These are phyloP conservation scores for Yamadazyma trypodendri DNA, from an alignment of 1,139 yeast species.

Conservation along the genomic window DNA sequence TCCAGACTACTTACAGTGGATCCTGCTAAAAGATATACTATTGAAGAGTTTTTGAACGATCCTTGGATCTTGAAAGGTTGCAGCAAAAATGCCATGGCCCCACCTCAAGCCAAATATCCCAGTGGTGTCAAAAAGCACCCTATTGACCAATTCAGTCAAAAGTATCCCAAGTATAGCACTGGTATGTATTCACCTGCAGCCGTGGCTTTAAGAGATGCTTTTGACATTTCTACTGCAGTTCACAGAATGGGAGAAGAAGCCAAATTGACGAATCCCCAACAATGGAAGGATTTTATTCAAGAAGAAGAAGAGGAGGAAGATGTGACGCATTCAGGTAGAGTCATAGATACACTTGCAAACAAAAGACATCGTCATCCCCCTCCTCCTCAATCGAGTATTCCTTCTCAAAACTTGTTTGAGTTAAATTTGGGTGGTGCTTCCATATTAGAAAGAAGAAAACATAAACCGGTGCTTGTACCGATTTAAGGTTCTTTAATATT, in stretches of 20 bases:
- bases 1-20: conserved; percentile 75
- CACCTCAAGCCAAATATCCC: conserved; percentile 7
- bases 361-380: conserved; percentile 18
- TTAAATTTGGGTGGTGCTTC: conserved; percentile 78
- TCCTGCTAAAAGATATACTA: conserved; percentile 72
- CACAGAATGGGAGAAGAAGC: conserved; percentile 91
- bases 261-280: conserved; percentile 37
- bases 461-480: conserved; percentile 17
- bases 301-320: conserved; percentile 41
- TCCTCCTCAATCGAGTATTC: conserved; percentile 13
- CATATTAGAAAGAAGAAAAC: conserved; percentile 70
- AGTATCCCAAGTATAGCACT: conserved; percentile 22
- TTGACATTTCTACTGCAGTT: conserved; percentile 91
- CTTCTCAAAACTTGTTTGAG: conserved; percentile 46
- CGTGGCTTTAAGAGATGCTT: conserved; percentile 89
- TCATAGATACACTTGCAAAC: conserved; percentile 19
- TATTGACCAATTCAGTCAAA: conserved; percentile 22
- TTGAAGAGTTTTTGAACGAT: conserved; percentile 74
- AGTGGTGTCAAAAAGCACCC: conserved; percentile 21
- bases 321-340: conserved; percentile 19
- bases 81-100: conserved; percentile 11
- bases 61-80: conserved; percentile 66
- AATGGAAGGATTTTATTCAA: conserved; percentile 29
- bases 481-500: conserved; percentile 2
- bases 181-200: conserved; percentile 82